Base-by-base conservation (phyloP, 2,329 filamentous ascomycete species). In the Trichophaea hybrida region DNA sequence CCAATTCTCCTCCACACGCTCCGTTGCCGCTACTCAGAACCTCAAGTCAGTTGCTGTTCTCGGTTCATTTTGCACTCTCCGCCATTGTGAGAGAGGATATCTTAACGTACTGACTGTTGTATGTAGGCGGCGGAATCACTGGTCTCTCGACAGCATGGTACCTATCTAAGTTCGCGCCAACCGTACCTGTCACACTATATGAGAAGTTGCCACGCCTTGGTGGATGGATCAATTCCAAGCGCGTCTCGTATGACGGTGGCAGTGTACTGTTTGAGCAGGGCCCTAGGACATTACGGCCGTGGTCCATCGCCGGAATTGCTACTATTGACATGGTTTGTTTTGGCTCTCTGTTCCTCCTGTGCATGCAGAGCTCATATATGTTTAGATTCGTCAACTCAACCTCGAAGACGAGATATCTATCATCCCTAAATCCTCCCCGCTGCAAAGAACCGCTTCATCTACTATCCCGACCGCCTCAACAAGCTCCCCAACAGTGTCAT, bases 381-480 rank as follows among this genome's bases (percentile, higher is more conserved):
- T 63, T 13, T 68, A 86, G 83, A 72, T 85, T 58, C 71, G 76
- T 61, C 76, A 80, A 38, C 72, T 88, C 38, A 75, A 75, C 24
- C 69, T 88, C 43, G 66, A 74, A 51, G 71, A 80, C 57, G 74
- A 84, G 60, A 70, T 88, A 35, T 71, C 82, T 55, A 74, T 74
- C 68, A 82, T 76, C 50, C 72, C 72, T 4, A 78, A 73, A 46
- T 70, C 70, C 34, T 76, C 78, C 73, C 78, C 56, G 76, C 77
- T 57, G 75, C 81, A 7, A 72, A 71, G 58, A 84, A 84, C 69
- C 85, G 89, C 63, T 96, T 84, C 72, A 76, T 97, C 61, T 96
- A 93, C 77, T 94, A 94, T 69, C 87, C 87, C 1, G 86, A 95
- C 70, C 86, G 83, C 68, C 78, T 93, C 34, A 84, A 88, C 57